Percentiles rank a stretch among this genome's conserved stretches.
These are phyloP conservation scores for Ensete ventricosum DNA, from an alignment of 176 grass and related monocot genomes.

Conservation along the genomic window DNA sequence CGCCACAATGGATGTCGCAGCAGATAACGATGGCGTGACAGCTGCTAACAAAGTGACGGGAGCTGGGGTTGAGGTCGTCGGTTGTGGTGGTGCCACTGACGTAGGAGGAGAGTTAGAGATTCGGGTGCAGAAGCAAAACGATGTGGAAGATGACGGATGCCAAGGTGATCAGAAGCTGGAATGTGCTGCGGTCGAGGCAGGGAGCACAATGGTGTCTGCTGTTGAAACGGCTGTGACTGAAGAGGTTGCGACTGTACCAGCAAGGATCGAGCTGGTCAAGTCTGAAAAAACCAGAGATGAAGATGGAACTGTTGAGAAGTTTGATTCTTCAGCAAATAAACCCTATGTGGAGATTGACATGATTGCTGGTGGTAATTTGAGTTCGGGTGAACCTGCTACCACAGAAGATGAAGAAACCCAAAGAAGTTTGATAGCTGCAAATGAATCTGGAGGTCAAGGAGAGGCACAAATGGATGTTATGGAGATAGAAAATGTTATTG, in stretches of 20 bases:
- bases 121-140: neutral
- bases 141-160: neutral
- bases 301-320: neutral
- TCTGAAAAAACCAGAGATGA: neutral
- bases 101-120: neutral
- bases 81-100: neutral
- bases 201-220: neutral
- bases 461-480: neutral
- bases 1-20: no score
- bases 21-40: neutral
- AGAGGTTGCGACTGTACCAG: neutral
- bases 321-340: neutral
- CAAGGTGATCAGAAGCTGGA: neutral
- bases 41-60: neutral
- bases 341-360: neutral
- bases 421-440: neutral
- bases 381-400: neutral
- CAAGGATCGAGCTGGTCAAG: neutral
- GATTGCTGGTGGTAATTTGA: neutral
- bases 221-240: neutral
- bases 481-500: neutral
- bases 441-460: neutral
- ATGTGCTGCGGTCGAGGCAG: neutral
- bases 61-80: neutral
- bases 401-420: neutral